phyloP scores from a whole-genome alignment of 257 asterid genomes.

The Solanum chilense region DNA sequence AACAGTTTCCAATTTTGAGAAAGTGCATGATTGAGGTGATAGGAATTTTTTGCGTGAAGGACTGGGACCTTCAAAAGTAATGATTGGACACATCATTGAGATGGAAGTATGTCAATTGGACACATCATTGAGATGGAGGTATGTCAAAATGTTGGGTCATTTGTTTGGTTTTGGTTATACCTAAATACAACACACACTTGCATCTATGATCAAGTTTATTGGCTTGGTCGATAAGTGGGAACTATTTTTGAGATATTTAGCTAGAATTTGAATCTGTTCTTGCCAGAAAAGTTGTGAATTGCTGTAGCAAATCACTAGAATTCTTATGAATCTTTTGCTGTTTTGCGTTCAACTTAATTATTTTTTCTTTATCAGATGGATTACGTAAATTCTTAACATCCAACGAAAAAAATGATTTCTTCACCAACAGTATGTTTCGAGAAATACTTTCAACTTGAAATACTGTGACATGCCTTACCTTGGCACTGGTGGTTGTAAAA shows the following conservation, averaged over 20 bases:
- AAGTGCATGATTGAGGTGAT: slow-evolving; percentile 68
- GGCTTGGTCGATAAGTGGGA: neutral
- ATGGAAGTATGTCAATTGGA: too few species aligned
- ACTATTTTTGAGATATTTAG: neutral
- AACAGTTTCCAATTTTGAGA: slow-evolving; percentile 72
- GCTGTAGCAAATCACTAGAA: neutral
- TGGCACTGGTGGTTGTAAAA: neutral
- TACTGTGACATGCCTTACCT: neutral
- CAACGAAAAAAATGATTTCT: neutral
- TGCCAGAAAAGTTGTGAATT: neutral
- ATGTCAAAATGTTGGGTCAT: neutral
- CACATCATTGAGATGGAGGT: slow-evolving; percentile 49
- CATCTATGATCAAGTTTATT: neutral
- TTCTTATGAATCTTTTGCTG: neutral
- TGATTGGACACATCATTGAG: slow-evolving; percentile 75
- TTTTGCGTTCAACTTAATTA: neutral
- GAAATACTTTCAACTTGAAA: neutral
- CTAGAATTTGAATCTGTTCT: neutral
- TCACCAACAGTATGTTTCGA: neutral
- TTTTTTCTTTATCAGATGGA: slow-evolving; percentile 48
- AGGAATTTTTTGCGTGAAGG: slow-evolving; percentile 71
- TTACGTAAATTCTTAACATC: slow-evolving; percentile 81
- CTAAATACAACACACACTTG: neutral
- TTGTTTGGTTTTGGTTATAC: neutral
- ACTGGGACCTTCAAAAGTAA: slow-evolving; percentile 72